These are phyloP conservation scores for Madurella mycetomatis DNA, from an alignment of 2,329 filamentous ascomycete genomes.

Conservation along the genomic window DNA sequence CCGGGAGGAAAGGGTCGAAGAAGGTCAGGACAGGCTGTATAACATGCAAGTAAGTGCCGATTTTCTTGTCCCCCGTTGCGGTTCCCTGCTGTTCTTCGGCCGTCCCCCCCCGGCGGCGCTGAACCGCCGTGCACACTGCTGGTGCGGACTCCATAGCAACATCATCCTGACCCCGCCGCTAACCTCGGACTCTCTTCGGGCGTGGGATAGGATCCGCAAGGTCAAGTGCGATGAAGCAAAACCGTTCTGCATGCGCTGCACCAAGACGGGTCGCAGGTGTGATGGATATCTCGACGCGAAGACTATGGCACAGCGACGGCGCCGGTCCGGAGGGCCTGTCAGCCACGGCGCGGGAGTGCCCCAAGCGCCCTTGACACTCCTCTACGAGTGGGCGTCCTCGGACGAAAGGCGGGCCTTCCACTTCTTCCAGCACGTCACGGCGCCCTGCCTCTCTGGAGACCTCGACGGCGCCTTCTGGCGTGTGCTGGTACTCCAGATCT, in stretches of 20 bases:
- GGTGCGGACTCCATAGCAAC: not conserved
- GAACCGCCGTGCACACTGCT: not conserved
- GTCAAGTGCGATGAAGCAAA: conserved; percentile 55
- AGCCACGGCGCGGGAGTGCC: conserved; percentile 9
- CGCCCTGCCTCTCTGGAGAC: conserved; percentile 39
- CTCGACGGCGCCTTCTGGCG: conserved; percentile 43
- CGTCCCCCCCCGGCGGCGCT: not conserved
- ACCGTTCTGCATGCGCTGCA: conserved; percentile 49
- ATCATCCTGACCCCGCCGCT: conserved; percentile 3
- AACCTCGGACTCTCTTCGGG: conserved; percentile 10
- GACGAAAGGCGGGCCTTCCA: conserved; percentile 36
- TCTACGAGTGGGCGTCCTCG: conserved; percentile 28
- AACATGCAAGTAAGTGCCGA: conserved; percentile 49
- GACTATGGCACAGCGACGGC: conserved; percentile 27
- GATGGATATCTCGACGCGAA: conserved; percentile 46
- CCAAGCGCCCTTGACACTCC: conserved; percentile 21
- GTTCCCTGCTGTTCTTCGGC: not conserved
- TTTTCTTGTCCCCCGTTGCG: not conserved
- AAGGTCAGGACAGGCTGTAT: conserved; percentile 49
- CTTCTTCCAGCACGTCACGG: conserved; percentile 38
- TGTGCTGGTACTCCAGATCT: conserved; percentile 42
- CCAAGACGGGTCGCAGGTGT: conserved; percentile 51
- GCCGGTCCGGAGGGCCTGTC: conserved; percentile 13
- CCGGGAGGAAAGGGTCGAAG: conserved; percentile 38
- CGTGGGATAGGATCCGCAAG: conserved; percentile 43